Evolutionary conservation across 257 asterid genomes (phyloP).

Genomic region (Sherardia arvensis): DNA sequence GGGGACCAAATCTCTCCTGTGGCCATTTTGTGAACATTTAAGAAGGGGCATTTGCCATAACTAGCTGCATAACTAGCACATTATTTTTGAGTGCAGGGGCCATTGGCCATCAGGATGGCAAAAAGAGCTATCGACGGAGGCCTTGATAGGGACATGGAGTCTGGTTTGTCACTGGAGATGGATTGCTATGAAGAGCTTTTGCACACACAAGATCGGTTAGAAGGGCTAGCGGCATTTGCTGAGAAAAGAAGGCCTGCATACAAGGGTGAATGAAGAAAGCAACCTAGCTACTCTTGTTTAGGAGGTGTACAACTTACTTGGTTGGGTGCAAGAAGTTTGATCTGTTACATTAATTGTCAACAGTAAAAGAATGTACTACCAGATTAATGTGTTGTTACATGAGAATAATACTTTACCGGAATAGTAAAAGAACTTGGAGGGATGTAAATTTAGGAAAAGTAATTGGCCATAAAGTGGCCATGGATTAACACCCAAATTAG

Average conservation of each 20-base stretch:
- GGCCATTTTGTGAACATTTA: not conserved
- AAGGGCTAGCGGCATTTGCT: slow-evolving; percentile 86
- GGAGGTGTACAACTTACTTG: too few relatives aligned
- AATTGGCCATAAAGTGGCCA: too few relatives aligned
- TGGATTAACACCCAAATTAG: too few relatives aligned
- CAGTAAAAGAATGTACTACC: too few relatives aligned
- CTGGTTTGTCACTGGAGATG: slow-evolving; percentile 49
- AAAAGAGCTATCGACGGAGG: slow-evolving; percentile 80
- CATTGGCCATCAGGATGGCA: slow-evolving; percentile 82
- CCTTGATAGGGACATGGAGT: slow-evolving; percentile 37
- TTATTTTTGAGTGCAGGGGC: slow-evolving; percentile 58
- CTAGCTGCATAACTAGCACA: not conserved
- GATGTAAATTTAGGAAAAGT: too few relatives aligned
- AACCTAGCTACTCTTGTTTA: not conserved
- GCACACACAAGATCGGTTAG: too few relatives aligned
- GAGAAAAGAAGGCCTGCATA: slow-evolving; percentile 77
- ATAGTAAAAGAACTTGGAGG: too few relatives aligned
- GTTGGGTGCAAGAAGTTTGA: too few relatives aligned
- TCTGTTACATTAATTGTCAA: not conserved
- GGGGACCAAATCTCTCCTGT: too few relatives aligned
- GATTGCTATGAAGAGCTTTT: slow-evolving; percentile 32
- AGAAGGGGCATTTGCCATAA: too few relatives aligned
- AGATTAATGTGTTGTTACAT: too few relatives aligned
- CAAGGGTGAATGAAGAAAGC: slow-evolving; percentile 44
- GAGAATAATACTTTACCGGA: too few relatives aligned